Percentiles rank a stretch among this genome's conserved stretches.
Evolutionary conservation across 1,284 basidiomycete species (phyloP).

Genomic region (Leccinum subfulvum): DNA sequence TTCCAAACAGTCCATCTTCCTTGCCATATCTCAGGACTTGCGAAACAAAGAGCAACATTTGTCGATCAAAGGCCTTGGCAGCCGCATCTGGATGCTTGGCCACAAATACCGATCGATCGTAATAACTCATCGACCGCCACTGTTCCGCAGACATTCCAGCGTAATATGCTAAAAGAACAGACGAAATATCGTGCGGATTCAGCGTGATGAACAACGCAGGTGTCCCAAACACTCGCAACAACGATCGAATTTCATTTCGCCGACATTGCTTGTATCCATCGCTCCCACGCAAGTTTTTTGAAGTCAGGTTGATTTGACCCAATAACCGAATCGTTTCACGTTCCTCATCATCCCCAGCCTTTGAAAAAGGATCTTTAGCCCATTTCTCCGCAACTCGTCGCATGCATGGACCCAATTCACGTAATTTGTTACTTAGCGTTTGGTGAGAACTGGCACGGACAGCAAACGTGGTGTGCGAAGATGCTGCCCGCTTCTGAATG

Average conservation of each 20-base stretch:
- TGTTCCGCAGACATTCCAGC: not conserved
- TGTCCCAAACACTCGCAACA: not conserved
- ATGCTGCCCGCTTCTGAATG: no score
- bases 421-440: no score
- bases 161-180: not conserved
- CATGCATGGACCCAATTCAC: no score
- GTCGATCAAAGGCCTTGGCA: not conserved
- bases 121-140: not conserved
- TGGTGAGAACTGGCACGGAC: no score
- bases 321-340: no score
- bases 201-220: not conserved
- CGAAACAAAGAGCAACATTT: no score
- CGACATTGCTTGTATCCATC: not conserved
- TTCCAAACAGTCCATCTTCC: no score
- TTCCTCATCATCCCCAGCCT: not conserved
- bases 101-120: accelerated
- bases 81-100: not conserved
- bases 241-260: not conserved
- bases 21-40: no score
- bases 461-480: no score
- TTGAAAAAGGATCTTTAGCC: not conserved
- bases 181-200: not conserved
- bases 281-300: not conserved
- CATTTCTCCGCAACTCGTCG: no score
- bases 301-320: not conserved